Conservation (phyloP, 2,329 filamentous ascomycete species). For the Nothophoma quercina region DNA sequence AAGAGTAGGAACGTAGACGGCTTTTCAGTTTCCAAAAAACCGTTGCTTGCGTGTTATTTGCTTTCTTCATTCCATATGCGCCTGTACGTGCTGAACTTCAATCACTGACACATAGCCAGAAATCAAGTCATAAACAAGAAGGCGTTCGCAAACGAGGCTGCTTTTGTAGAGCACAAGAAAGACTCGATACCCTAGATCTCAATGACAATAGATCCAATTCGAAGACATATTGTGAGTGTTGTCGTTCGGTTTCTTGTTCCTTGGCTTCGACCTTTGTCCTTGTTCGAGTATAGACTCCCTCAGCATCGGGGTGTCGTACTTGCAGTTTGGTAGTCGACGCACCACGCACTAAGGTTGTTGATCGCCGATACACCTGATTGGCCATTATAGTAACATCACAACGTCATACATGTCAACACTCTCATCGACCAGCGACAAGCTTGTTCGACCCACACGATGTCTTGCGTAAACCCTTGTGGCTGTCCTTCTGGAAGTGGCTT, state of each 20-base stretch:
- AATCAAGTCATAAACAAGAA: slow-evolving; percentile 30
- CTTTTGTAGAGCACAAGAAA: slow-evolving; percentile 29
- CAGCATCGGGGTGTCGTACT: no score
- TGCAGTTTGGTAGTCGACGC: no score
- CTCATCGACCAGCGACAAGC: not conserved
- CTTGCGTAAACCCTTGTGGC: not conserved
- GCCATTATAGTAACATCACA: not conserved
- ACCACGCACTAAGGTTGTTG: no score
- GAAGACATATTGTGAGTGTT: not conserved
- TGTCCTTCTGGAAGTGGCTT: not conserved
- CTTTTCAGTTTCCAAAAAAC: not conserved
- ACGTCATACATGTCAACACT: slow-evolving; percentile 15
- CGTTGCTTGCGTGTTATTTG: no score
- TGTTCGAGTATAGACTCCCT: no score
- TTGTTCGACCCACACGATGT: not conserved
- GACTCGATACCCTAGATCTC: not conserved
- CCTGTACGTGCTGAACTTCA: not conserved
- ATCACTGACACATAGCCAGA: slow-evolving; percentile 18
- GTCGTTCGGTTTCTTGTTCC: not conserved
- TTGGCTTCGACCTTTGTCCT: no score
- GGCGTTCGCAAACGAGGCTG: slow-evolving; percentile 34
- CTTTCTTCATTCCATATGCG: not conserved
- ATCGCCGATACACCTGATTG: slow-evolving; percentile 5
- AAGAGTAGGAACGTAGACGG: not conserved
- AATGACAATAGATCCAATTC: not conserved